These are phyloP conservation scores for Fusarium avenaceum DNA, from an alignment of 2,329 filamentous ascomycete species.

Conservation along the genomic window DNA sequence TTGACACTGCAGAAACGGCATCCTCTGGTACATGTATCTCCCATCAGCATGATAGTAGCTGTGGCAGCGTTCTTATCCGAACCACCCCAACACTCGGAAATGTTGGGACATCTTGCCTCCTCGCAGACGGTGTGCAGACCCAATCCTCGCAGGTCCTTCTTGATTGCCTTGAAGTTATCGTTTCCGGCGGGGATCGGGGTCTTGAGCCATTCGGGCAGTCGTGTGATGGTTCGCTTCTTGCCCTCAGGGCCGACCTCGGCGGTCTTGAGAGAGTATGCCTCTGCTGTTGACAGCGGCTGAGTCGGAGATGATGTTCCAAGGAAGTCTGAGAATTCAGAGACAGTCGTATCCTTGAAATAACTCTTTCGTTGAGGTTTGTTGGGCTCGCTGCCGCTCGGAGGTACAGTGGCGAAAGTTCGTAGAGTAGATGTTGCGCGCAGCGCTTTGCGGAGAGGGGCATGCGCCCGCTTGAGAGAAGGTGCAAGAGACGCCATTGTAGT, in stretches of 20 bases:
- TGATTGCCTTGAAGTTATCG: conserved; percentile 92
- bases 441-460: conserved; percentile 59
- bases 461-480: conserved; percentile 59
- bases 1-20: conserved; percentile 98
- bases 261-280: conserved; percentile 72
- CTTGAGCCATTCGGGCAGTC: conserved; percentile 94
- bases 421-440: conserved; percentile 52
- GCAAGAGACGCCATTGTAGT: conserved; percentile 57
- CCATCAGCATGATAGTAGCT: conserved; percentile 99
- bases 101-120: conserved; percentile 96
- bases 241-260: conserved; percentile 74
- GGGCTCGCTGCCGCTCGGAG: conserved; percentile 51
- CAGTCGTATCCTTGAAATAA: conserved; percentile 71
- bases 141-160: conserved; percentile 89
- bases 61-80: conserved; percentile 89
- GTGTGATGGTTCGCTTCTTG: conserved; percentile 74
- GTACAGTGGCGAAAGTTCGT: conserved; percentile 64
- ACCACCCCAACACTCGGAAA: conserved; percentile 98
- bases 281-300: conserved; percentile 62
- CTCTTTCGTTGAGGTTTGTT: conserved; percentile 56
- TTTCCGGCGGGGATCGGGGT: conserved; percentile 89
- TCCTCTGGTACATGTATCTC: conserved; percentile 95
- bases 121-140: conserved; percentile 97
- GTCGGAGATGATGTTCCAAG: conserved; percentile 59
- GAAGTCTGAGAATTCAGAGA: conserved; percentile 72